Evolutionary conservation across 257 asterid genomes (phyloP).

Genomic region (Petunia axillaris): DNA sequence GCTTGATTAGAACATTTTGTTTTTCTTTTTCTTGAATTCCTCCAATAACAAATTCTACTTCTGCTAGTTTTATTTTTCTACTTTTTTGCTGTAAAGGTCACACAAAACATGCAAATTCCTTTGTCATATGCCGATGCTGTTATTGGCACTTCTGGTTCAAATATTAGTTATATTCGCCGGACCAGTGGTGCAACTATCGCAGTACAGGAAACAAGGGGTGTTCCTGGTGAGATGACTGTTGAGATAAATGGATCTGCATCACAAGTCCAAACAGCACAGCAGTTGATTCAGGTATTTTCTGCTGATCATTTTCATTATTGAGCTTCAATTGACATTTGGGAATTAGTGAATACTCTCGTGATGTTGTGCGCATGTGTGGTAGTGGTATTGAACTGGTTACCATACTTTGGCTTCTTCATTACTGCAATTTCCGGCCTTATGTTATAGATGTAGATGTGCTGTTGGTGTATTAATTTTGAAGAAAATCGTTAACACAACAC

Average conservation of each 20-base stretch:
- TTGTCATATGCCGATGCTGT: slow-evolving; percentile 83
- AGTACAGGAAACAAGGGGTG: slow-evolving; percentile 78
- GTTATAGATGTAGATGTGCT: background rate
- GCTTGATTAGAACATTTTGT: background rate
- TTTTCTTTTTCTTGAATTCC: background rate
- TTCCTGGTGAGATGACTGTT: slow-evolving; percentile 93
- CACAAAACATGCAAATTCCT: slow-evolving; percentile 83
- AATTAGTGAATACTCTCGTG: slow-evolving; percentile 9
- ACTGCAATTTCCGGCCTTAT: background rate
- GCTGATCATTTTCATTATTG: slow-evolving; percentile 14
- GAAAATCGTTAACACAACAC: background rate
- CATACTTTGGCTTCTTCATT: background rate
- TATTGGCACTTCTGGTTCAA: slow-evolving; percentile 81
- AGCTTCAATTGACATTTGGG: background rate
- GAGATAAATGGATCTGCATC: slow-evolving; percentile 88
- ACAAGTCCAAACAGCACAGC: slow-evolving; percentile 89
- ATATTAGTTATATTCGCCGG: slow-evolving; percentile 90
- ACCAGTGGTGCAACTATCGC: slow-evolving; percentile 92
- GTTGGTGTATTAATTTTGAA: background rate
- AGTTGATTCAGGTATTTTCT: slow-evolving; percentile 79
- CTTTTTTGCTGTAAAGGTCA: slow-evolving; percentile 49
- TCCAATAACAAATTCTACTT: background rate
- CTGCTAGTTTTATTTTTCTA: slow-evolving; percentile 1
- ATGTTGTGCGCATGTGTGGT: slow-evolving; percentile 12
- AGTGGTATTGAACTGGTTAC: background rate